Conservation (phyloP, 768 basidiomycete genomes). For the Macrocybe gigantea region DNA sequence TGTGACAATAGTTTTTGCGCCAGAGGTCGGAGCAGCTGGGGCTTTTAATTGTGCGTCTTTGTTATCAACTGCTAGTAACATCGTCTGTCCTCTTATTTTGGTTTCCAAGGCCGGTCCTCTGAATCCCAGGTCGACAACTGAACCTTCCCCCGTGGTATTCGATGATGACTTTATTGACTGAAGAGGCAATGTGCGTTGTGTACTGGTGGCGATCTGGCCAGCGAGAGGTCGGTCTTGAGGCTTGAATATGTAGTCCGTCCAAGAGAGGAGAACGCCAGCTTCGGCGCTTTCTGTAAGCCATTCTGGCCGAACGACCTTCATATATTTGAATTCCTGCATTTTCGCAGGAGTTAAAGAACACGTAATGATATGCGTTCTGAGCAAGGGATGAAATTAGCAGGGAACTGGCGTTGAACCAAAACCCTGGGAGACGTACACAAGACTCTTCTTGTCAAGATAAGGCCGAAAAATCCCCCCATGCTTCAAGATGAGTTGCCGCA, state of each 20-base stretch:
- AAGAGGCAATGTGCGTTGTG: conserved; percentile 27
- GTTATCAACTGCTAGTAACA: neutral
- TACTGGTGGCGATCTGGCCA: conserved; percentile 40
- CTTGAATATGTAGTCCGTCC: conserved; percentile 67
- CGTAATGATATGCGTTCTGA: conserved; percentile 87
- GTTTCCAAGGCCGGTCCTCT: neutral
- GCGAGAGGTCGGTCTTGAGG: conserved; percentile 41
- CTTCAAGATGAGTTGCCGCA: conserved; percentile 72
- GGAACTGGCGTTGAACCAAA: neutral
- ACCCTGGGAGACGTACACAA: conserved; percentile 46
- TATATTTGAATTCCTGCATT: conserved; percentile 77
- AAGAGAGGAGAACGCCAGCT: conserved; percentile 64
- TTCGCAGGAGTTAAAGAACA: conserved; percentile 88
- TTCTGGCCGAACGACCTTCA: conserved; percentile 85
- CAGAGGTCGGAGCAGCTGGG: neutral
- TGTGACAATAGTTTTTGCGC: conserved; percentile 29
- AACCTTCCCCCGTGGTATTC: neutral
- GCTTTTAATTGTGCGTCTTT: neutral
- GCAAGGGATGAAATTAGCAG: neutral
- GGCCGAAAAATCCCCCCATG: conserved; percentile 83
- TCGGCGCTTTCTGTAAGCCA: conserved; percentile 86
- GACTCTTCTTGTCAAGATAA: conserved; percentile 73
- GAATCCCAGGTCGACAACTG: neutral
- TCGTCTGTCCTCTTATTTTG: neutral
- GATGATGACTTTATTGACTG: conserved; percentile 9